Base-by-base conservation (phyloP, 495 filamentous ascomycete genomes). In the Lindgomyces ingoldianus region DNA sequence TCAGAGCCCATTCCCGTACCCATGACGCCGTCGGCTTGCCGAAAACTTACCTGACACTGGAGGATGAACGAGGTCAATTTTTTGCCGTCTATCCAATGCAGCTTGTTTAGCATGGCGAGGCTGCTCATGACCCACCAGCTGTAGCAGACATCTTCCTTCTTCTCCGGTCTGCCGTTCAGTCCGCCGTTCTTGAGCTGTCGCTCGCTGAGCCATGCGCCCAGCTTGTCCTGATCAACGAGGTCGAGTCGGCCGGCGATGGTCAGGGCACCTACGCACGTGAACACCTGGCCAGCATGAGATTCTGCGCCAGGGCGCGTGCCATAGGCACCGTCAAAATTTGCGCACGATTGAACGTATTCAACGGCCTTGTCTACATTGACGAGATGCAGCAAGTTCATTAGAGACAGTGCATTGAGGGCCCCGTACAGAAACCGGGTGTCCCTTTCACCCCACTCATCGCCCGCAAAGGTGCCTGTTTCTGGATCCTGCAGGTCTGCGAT, bases 111-210 rank as follows among this genome's bases (percentile, higher is more conserved):
- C 85, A 97, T 96, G 24, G 86, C 88, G 61, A 98, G 74, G 73
- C 91, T 96, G 69, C 87, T 89, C 57, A 89, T 74, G 24, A 97
- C 94, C 94, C 94, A 98, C 94, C 94, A 98, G 72, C 90, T 95
- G 74, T 98, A 98, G 76, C 94, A 98, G 6, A 96, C 92, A 78
- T 98, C 95, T 74, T 93, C 91, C 54, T 91, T 78, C 78, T 98
- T 98, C 77, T 98, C 95, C 0, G 94, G 94, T 51, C 94, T 83
- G 2, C 94, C 94, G 71, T 98, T 98, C 27, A 98, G 77, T 3
- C 94, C 94, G 30, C 95, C 95, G 24, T 85, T 87, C 9, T 90
- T 83, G 14, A 95, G 78, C 71, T 98, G 94, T 29, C 94, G 80
- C 75, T 98, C 94, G 76, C 91, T 94, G 26, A 98, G 83, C 94